These are phyloP conservation scores for Raffaelea arxii DNA, from an alignment of 2,329 filamentous ascomycete species.

Conservation along the genomic window DNA sequence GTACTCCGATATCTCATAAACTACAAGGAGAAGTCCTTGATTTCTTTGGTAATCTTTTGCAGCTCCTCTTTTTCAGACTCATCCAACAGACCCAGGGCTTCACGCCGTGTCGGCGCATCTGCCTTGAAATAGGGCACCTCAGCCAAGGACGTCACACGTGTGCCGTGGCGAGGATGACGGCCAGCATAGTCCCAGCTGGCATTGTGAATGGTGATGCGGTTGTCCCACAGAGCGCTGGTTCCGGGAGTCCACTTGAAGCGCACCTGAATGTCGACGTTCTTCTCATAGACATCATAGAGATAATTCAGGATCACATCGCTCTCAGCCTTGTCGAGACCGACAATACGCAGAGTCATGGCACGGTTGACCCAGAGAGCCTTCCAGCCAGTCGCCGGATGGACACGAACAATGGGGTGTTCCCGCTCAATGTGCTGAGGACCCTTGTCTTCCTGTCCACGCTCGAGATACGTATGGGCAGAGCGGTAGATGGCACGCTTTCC, in stretches of 20 bases:
- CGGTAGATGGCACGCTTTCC: constrained; percentile 54
- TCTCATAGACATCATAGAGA: constrained; percentile 58
- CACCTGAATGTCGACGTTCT: constrained; percentile 61
- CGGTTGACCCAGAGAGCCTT: constrained; percentile 65
- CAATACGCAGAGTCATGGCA: constrained; percentile 57
- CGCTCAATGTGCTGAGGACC: constrained; percentile 60
- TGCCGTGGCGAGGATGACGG: constrained; percentile 58
- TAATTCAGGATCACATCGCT: constrained; percentile 60
- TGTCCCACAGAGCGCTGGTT: constrained; percentile 63
- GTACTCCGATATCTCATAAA: too few species aligned
- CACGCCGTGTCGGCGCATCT: constrained; percentile 53
- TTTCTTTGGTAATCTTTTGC: too few species aligned
- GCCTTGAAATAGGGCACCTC: constrained; percentile 62
- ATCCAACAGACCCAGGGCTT: constrained; percentile 55
- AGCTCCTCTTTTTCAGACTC: constrained; percentile 32
- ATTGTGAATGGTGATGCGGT: constrained; percentile 65
- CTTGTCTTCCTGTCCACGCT: constrained; percentile 48
- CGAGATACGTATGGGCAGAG: constrained; percentile 58
- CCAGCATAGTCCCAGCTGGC: constrained; percentile 66
- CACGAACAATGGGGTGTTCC: constrained; percentile 57
- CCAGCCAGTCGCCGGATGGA: constrained; percentile 63
- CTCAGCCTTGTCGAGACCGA: constrained; percentile 59
- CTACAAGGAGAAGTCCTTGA: constrained; percentile 11
- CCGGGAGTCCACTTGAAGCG: constrained; percentile 61
- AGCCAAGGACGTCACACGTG: constrained; percentile 58